phyloP scores from a whole-genome alignment of 805 yeast species.

The Ogataea siamensis region DNA sequence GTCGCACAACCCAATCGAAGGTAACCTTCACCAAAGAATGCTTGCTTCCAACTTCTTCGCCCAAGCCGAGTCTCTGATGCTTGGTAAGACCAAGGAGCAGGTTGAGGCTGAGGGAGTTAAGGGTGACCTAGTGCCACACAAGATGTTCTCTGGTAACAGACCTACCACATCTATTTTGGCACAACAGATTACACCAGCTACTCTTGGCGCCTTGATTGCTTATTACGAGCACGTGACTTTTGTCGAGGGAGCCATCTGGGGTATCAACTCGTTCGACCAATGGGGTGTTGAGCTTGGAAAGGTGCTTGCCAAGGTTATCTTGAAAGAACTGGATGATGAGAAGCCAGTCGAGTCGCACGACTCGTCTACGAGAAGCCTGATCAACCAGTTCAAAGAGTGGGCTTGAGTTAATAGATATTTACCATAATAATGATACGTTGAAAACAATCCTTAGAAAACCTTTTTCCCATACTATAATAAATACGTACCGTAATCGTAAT shows the following conservation, averaged over 20 bases:
- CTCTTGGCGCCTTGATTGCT: constrained; percentile 94
- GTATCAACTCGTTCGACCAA: constrained; percentile 98
- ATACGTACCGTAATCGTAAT: constrained; percentile 1
- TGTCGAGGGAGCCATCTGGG: constrained; percentile 99
- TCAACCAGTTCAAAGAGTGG: constrained; percentile 95
- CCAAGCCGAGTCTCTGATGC: constrained; percentile 96
- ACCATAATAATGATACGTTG: background rate
- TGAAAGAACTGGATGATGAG: constrained; percentile 74
- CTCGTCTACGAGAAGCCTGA: constrained; percentile 85
- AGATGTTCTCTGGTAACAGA: constrained; percentile 96
- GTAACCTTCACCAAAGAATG: constrained; percentile 94
- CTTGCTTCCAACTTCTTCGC: constrained; percentile 99
- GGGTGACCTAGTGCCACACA: constrained; percentile 88
- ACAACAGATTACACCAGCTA: constrained; percentile 93
- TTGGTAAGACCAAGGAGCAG: constrained; percentile 83
- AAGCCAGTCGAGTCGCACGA: constrained; percentile 69
- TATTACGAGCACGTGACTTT: constrained; percentile 97
- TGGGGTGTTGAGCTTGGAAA: constrained; percentile 99
- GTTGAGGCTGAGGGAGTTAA: constrained; percentile 85
- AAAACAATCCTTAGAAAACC: background rate
- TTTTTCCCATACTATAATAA: constrained; percentile 2
- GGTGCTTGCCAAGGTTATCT: constrained; percentile 93
- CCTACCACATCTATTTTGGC: constrained; percentile 97
- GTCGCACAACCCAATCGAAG: constrained; percentile 95
- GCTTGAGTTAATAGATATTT: constrained; percentile 21